These are phyloP conservation scores for Dactylellina haptotyla DNA, from an alignment of 2,329 filamentous ascomycete genomes.

Conservation along the genomic window DNA sequence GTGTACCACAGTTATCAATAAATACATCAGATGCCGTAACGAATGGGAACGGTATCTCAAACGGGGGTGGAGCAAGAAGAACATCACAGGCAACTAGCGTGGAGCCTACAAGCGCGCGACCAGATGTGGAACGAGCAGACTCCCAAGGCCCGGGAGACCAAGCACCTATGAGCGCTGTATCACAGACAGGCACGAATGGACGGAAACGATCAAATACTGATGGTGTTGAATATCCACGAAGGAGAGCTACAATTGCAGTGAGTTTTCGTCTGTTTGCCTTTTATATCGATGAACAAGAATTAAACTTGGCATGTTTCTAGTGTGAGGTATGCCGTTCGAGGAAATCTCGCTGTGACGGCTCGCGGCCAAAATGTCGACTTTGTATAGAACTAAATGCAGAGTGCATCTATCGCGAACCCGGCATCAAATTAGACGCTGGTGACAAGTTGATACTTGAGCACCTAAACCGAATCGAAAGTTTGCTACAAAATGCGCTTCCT, in stretches of 20 bases:
- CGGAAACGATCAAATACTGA: constrained; percentile 69
- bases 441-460: constrained; percentile 86
- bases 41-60: constrained; percentile 37
- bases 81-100: constrained; percentile 38
- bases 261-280: too few relatives aligned
- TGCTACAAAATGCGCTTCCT: constrained; percentile 71
- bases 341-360: constrained; percentile 82
- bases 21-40: constrained; percentile 52
- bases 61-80: constrained; percentile 36
- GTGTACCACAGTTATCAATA: constrained; percentile 50
- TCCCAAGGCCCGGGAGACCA: constrained; percentile 56
- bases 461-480: constrained; percentile 77
- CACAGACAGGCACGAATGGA: constrained; percentile 67
- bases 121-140: constrained; percentile 55
- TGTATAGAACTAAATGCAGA: constrained; percentile 84
- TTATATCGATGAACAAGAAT: constrained; percentile 11
- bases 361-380: constrained; percentile 83
- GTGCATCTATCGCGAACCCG: constrained; percentile 84
- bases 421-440: constrained; percentile 85
- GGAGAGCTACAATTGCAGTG: constrained; percentile 74
- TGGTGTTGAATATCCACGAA: constrained; percentile 72
- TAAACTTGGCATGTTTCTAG: constrained; percentile 69
- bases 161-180: constrained; percentile 60
- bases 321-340: constrained; percentile 83
- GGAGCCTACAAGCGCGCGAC: constrained; percentile 29